Evolutionary conservation across 148 eudicot species (phyloP), one percentile per base, ranked within the genome.

Genomic region (Fagopyrum esculentum): DNA sequence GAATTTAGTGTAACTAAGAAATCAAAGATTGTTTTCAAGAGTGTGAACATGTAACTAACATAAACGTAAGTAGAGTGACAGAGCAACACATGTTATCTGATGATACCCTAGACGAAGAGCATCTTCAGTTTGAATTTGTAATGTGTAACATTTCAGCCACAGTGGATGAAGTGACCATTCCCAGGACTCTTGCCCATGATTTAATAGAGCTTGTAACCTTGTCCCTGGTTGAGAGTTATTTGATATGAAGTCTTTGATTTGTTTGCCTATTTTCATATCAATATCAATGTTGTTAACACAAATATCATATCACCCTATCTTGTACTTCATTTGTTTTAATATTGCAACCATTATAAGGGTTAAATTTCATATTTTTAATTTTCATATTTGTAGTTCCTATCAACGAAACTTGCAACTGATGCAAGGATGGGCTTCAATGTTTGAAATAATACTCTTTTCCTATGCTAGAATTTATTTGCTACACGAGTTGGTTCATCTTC

Each of bases 91-190:
- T 22, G 26, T 22, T 22, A 85, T 47, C 81, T 89, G 46, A 89
- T 89, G 92, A 89, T 75, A 83, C 90, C 43, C 92, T 90, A 55
- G 76, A 77, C 12, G 90, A 89, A 69, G 92, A 89, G 83, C 88
- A 84, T 69, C 86, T 80, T 75, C 69, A 77, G 57, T 89, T 85
- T 77, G 85, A 82, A 76, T 70, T 76, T 69, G 90, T 89, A 48
- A 89, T 90, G 2, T 82, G 88, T 59, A 87, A 86, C 29, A 77
- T 87, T 78, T 88, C 88, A 72, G 85, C 88, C 74, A 83, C 88
- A 55, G 90, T 86, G 70, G 81, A 86, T 4, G 92, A 89, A 80
- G 82, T 89, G 61, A 87, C 82, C 48, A 81, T 85, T 17, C 82
- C 90, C 46, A 69, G 79, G 72, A 82, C 82, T 76, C 88, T 89